These are phyloP conservation scores for Potentilla sterilis DNA, from an alignment of 306 rosid species.

Conservation along the genomic window DNA sequence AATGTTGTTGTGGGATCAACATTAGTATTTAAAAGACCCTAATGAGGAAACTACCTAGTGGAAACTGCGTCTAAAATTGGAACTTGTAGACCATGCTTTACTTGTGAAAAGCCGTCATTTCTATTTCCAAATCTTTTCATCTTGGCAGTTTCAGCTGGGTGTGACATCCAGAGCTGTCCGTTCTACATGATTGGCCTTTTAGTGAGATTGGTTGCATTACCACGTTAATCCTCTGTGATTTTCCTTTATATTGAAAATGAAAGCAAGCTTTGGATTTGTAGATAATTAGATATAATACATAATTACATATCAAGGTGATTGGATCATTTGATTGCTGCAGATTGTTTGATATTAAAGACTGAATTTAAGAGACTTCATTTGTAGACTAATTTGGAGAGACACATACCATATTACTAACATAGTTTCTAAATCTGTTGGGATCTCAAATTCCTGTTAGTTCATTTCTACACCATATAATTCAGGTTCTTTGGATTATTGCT, in stretches of 20 bases:
- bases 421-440: background rate
- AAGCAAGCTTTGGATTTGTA: background rate
- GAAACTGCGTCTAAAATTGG: background rate
- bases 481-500: background rate
- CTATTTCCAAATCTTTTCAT: background rate
- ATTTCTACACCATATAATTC: background rate
- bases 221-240: background rate
- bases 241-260: background rate
- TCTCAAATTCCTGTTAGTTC: background rate
- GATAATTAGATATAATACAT: background rate
- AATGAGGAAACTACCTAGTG: background rate
- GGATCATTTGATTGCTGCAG: background rate
- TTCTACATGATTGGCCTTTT: background rate
- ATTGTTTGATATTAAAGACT: background rate
- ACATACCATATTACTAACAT: background rate
- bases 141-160: background rate
- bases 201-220: background rate
- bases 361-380: background rate
- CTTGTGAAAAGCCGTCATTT: background rate
- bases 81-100: background rate
- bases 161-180: background rate
- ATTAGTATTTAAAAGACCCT: background rate
- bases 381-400: background rate
- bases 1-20: background rate
- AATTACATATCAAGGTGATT: background rate